Percentiles rank a stretch among this genome's conserved stretches.
phyloP scores from a whole-genome alignment of 2,329 filamentous ascomycete genomes.

The Catunica adiposa region DNA sequence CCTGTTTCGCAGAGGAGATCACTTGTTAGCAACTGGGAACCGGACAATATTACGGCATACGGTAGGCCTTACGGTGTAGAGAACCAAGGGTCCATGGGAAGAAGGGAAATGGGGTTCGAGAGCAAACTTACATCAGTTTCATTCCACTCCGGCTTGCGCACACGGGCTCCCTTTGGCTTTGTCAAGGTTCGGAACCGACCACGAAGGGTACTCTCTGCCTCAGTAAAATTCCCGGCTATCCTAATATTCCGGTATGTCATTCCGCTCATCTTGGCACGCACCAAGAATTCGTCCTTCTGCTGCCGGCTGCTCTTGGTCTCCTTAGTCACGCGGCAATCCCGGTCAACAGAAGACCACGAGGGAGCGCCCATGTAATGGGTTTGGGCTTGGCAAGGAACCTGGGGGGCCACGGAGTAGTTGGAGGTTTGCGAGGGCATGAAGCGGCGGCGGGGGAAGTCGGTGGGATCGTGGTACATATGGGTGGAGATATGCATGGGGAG shows the following conservation, averaged over 20 bases:
- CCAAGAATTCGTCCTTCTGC: conserved; percentile 31
- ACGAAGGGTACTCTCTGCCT: conserved; percentile 57
- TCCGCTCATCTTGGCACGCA: conserved; percentile 37
- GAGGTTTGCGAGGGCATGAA: neutral
- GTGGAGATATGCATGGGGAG: neutral
- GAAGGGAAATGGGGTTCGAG: neutral
- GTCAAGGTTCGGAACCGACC: conserved; percentile 50
- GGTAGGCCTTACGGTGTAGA: neutral
- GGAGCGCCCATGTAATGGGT: neutral
- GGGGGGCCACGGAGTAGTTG: neutral
- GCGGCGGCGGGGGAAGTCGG: neutral
- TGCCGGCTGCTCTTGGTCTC: conserved; percentile 5
- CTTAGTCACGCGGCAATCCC: conserved; percentile 8
- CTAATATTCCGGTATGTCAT: conserved; percentile 51
- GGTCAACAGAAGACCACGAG: neutral
- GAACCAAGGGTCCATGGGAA: neutral
- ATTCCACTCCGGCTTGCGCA: conserved; percentile 50
- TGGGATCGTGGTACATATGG: neutral
- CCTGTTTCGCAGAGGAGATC: conserved; percentile 19
- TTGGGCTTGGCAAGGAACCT: neutral
- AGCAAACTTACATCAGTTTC: conserved; percentile 41
- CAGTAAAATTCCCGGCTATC: conserved; percentile 34
- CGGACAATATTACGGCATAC: neutral
- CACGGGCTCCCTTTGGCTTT: conserved; percentile 43
- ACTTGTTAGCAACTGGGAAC: neutral